Percentiles rank a stretch among this genome's conserved stretches.
Evolutionary conservation across 1,284 basidiomycete species (phyloP).

Genomic region (Puccinia novopanici): DNA sequence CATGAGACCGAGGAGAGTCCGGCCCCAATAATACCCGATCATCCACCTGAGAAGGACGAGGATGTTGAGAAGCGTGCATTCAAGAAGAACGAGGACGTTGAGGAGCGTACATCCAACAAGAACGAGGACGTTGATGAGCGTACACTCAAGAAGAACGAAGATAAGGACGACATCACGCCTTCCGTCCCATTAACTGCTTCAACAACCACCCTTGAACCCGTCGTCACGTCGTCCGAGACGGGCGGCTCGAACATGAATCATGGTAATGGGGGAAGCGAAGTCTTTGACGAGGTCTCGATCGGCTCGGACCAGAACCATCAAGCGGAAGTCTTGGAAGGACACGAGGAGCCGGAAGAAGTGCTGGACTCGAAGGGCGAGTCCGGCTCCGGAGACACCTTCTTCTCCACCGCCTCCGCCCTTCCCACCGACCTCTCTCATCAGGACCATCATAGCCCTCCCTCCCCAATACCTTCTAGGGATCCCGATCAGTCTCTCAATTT

Average conservation of each 20-base stretch:
- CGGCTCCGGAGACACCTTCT: constrained; percentile 27
- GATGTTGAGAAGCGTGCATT: not conserved
- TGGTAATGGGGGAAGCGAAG: not conserved
- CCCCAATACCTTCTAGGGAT: not conserved
- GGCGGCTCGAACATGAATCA: not conserved
- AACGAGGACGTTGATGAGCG: not conserved
- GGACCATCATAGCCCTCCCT: not conserved
- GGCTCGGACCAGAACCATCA: not conserved
- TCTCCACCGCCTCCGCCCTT: constrained; percentile 10
- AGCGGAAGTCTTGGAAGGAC: not conserved
- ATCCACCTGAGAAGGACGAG: not conserved
- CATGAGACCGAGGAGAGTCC: not conserved
- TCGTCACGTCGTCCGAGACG: not conserved
- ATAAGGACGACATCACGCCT: not conserved
- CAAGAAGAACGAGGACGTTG: not conserved
- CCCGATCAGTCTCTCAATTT: not conserved
- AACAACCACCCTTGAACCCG: not conserved
- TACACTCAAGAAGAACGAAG: not conserved
- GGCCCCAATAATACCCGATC: not conserved
- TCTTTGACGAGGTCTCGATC: constrained; percentile 5
- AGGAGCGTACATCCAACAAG: not conserved
- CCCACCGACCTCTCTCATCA: not conserved
- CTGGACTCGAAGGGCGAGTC: not conserved
- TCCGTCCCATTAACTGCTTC: not conserved
- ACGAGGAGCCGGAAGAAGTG: not conserved